A percentile compares a stretch with the other conserved stretches of the same genome.
Conservation (phyloP, 106 monocot species). For the Dendrobium huoshanense region DNA sequence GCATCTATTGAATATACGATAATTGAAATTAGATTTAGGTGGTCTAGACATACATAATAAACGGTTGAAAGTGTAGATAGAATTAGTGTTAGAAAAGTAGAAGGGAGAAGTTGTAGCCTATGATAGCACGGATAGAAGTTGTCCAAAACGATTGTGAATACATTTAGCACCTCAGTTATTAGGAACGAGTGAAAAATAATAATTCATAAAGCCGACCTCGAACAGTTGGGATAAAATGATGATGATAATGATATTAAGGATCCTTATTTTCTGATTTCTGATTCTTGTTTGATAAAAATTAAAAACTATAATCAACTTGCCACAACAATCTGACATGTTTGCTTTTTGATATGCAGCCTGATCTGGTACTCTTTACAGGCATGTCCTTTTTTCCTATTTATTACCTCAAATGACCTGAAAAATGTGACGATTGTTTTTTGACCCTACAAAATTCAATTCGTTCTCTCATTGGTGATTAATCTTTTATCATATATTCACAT, state of each 20-base stretch:
- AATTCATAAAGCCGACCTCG: background rate
- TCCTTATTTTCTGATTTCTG: background rate
- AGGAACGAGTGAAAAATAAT: background rate
- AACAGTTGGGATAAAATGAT: background rate
- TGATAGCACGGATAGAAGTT: too few species aligned
- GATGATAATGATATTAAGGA: background rate
- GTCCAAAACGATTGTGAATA: too few species aligned
- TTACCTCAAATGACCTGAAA: constrained; percentile 3
- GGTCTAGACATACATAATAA: too few species aligned
- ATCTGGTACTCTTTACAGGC: constrained; percentile 96
- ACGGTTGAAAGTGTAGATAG: too few species aligned
- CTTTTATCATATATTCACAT: background rate
- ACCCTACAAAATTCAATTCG: background rate
- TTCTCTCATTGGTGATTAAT: background rate
- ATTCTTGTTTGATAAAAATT: background rate
- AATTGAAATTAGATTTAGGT: too few species aligned
- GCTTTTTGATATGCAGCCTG: constrained; percentile 64
- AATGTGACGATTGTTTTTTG: background rate
- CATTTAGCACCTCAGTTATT: background rate
- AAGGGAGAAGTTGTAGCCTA: too few species aligned
- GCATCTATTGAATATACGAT: too few species aligned
- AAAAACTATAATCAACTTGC: background rate
- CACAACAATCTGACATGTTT: constrained; percentile 16
- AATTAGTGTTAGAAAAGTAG: too few species aligned
- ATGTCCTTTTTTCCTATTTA: constrained; percentile 21